Percentiles rank a stretch among this genome's conserved stretches.
phyloP scores from a whole-genome alignment of 768 basidiomycete species.

The Chalciporus sphaerocephalus region DNA sequence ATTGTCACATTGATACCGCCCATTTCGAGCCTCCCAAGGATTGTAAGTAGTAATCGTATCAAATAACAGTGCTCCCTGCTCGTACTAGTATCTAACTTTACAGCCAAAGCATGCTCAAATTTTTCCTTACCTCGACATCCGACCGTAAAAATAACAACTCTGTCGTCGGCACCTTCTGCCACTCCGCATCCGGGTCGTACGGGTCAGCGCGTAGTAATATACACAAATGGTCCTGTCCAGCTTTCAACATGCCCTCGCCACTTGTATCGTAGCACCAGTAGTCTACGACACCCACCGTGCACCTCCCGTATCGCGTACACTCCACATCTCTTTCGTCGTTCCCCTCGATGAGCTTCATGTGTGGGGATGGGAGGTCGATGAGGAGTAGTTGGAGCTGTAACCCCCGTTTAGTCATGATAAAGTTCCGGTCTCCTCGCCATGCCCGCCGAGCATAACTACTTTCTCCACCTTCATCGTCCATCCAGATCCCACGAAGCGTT shows the following conservation, averaged over 20 bases:
- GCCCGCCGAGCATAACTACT: no score
- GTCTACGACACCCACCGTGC: slow-evolving; percentile 27
- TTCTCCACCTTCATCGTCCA: no score
- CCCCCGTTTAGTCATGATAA: slow-evolving; percentile 32
- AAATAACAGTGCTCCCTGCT: no score
- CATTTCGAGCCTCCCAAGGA: no score
- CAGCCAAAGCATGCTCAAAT: slow-evolving; percentile 23
- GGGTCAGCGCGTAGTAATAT: slow-evolving; percentile 27
- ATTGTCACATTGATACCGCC: no score
- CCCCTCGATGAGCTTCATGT: slow-evolving; percentile 17
- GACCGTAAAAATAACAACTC: slow-evolving; percentile 26
- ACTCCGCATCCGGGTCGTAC: slow-evolving; percentile 25
- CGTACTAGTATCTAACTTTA: no score
- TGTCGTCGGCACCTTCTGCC: slow-evolving; percentile 24
- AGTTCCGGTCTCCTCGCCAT: slow-evolving; percentile 30
- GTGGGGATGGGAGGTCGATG: slow-evolving; percentile 18
- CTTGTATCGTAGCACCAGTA: slow-evolving; percentile 33
- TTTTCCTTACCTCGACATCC: slow-evolving; percentile 14
- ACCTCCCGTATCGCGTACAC: slow-evolving; percentile 15
- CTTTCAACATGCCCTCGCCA: slow-evolving; percentile 20
- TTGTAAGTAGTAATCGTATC: no score
- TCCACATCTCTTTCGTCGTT: slow-evolving; percentile 6
- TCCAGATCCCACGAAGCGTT: no score
- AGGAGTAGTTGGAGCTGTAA: slow-evolving; percentile 25
- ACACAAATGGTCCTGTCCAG: slow-evolving; percentile 26